Conservation (phyloP, 2,329 filamentous ascomycete genomes). For the Beauveria sp. region DNA sequence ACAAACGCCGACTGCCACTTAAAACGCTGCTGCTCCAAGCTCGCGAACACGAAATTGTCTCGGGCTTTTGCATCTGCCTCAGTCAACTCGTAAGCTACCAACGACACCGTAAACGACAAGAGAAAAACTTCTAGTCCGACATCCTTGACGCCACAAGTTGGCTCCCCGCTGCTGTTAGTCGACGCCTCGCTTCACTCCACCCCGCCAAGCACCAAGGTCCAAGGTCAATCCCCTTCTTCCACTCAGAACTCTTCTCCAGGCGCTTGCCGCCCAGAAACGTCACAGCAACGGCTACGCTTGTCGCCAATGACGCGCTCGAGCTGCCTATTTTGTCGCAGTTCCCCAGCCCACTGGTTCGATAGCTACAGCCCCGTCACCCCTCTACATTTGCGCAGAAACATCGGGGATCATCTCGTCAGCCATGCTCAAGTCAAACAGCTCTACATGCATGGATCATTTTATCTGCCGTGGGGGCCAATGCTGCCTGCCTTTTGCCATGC, state of each 20-base stretch:
- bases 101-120: not conserved
- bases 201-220: not conserved
- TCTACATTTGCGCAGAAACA: not conserved
- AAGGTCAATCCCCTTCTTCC: not conserved
- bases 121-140: not conserved
- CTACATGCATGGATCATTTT: not conserved
- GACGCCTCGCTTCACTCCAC: not conserved
- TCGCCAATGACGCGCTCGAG: constrained; percentile 7
- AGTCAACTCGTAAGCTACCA: not conserved
- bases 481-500: not conserved
- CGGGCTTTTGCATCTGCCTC: not conserved
- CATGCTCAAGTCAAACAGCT: not conserved
- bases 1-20: not conserved
- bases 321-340: not conserved
- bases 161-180: not conserved
- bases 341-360: not conserved
- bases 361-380: not conserved
- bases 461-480: not conserved
- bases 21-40: not conserved
- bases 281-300: not conserved
- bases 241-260: not conserved
- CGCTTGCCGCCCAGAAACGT: not conserved
- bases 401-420: not conserved
- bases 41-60: not conserved
- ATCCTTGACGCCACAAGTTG: constrained; percentile 1